Base-by-base conservation (phyloP, 495 filamentous ascomycete genomes). In the Penicillium riverlandense region DNA sequence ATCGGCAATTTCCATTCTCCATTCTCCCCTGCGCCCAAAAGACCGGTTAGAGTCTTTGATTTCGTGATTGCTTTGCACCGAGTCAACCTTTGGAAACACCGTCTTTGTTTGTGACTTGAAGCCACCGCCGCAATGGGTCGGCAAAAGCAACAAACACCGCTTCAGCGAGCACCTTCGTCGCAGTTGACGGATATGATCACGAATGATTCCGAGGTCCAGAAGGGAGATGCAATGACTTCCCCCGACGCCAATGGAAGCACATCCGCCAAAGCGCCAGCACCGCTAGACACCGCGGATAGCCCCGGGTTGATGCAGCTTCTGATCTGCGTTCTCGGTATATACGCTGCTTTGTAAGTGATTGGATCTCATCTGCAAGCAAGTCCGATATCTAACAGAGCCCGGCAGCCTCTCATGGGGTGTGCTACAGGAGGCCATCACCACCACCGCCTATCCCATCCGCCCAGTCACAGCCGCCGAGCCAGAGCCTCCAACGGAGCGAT, bases 381-480 rank as follows among this genome's bases (percentile, higher is more conserved):
- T 5, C 35, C 8, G 6, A n/a, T 27, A 11, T 39, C 53, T 67
- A 41, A 65, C 41, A 48, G 15, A 32, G n/a, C 13, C 30, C 32
- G n/a, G 38, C 27, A 96, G 92, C 64, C 74, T 98, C 2, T 86
- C 89, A 37, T 98, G 92, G 92, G 92, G 86, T 35, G 79, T 96
- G 52, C 82, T 98, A 42, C 92, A 98, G 76, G 92, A 98, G 63
- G 88, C 91, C 43, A 91, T 98, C 55, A 97, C 91, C 8, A 97
- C 94, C 3, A 96, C 89, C n/a, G 73, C 79, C 27, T 95, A 97
- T 66, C 59, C 71, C 29, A 41, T 66, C 13, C 57, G 50, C 35
- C 45, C 61, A 14, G 54, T 67, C 37, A 62, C 74, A 8, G 56
- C 66, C 10, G 58, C 61, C 31, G 54, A 72, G 6, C 75, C 77